These are phyloP conservation scores for Rhynchospora breviuscula DNA, from an alignment of 176 grass and related monocot genomes.

Conservation along the genomic window DNA sequence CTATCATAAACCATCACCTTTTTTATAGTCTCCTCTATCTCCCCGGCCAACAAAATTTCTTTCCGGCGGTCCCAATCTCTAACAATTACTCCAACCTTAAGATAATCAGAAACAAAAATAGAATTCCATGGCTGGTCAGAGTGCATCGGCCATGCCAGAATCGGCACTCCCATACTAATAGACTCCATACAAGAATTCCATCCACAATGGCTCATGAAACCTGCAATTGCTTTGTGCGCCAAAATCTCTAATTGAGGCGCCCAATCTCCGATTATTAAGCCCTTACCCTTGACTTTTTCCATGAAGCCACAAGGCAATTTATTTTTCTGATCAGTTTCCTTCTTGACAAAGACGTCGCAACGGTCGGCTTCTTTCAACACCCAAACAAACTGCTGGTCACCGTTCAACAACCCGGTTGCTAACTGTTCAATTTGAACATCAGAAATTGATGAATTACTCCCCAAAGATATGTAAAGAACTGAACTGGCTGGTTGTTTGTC, in stretches of 20 bases:
- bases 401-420: constrained; percentile 30
- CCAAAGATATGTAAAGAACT: constrained; percentile 65
- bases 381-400: constrained; percentile 58
- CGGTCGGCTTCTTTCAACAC: constrained; percentile 58
- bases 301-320: constrained; percentile 22
- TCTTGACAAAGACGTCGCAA: constrained; percentile 25
- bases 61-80: constrained; percentile 32
- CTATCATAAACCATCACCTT: constrained; percentile 25
- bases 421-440: constrained; percentile 40
- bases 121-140: constrained; percentile 52
- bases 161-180: constrained; percentile 46
- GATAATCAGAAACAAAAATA: constrained; percentile 33
- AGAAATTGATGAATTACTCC: constrained; percentile 27
- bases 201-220: constrained; percentile 76
- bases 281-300: constrained; percentile 18
- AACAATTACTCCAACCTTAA: constrained; percentile 35
- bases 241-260: constrained; percentile 62
- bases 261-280: constrained; percentile 36
- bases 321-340: not conserved
- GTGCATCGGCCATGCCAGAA: constrained; percentile 61
- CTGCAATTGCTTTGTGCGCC: constrained; percentile 29
- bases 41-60: not conserved
- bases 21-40: constrained; percentile 26
- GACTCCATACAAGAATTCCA: constrained; percentile 75
- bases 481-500: constrained; percentile 43